Evolutionary conservation across 768 basidiomycete species (phyloP).

Genomic region (Mycena rosella): DNA sequence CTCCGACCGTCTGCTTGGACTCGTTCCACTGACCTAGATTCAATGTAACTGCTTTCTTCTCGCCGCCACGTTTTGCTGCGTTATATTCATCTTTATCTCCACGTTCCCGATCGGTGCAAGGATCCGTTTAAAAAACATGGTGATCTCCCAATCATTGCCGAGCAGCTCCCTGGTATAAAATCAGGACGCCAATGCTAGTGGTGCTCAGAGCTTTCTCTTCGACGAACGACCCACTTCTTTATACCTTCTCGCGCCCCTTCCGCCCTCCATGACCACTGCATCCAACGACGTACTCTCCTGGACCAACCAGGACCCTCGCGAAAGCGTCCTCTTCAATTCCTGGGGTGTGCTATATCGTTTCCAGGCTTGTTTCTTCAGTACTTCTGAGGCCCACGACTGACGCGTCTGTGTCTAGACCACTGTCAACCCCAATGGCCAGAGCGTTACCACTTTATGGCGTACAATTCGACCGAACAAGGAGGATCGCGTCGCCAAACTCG

Average conservation of each 20-base stretch:
- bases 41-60: conserved; percentile 76
- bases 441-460: conserved; percentile 83
- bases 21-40: conserved; percentile 80
- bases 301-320: conserved; percentile 89
- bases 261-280: conserved; percentile 58
- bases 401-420: conserved; percentile 68
- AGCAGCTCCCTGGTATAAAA: conserved; percentile 72
- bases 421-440: conserved; percentile 71
- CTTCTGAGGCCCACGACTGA: conserved; percentile 26
- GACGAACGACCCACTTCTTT: conserved; percentile 42
- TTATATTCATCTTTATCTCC: conserved; percentile 80
- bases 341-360: conserved; percentile 88
- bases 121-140: conserved; percentile 62
- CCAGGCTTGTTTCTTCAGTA: conserved; percentile 62
- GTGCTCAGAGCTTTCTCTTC: conserved; percentile 48
- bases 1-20: conserved; percentile 68
- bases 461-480: conserved; percentile 88
- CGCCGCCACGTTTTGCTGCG: conserved; percentile 73
- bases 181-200: conserved; percentile 45
- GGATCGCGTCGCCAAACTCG: conserved; percentile 89
- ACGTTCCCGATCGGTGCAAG: conserved; percentile 82
- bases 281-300: conserved; percentile 84
- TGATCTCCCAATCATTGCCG: conserved; percentile 56
- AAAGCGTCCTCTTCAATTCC: conserved; percentile 85
- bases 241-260: conserved; percentile 22